Conservation (phyloP, 2,329 filamentous ascomycete genomes). For the Sclerotinia minor region DNA sequence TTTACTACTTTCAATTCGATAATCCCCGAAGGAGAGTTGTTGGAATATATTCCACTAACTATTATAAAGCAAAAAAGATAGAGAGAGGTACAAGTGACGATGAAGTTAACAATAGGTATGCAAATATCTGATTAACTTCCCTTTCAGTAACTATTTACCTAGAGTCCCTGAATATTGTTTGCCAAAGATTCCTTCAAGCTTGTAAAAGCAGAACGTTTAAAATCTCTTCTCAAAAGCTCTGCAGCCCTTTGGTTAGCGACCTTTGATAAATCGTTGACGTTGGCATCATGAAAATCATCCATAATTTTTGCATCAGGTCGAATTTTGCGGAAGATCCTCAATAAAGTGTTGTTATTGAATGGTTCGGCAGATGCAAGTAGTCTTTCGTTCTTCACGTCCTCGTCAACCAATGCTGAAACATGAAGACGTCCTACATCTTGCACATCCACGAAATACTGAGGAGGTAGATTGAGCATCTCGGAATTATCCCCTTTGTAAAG, state of each 20-base stretch:
- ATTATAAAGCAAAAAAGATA: not conserved
- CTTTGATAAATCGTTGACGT: slow-evolving; percentile 30
- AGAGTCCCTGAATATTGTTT: slow-evolving; percentile 17
- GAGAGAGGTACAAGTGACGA: no score
- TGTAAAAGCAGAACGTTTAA: slow-evolving; percentile 22
- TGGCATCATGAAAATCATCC: slow-evolving; percentile 31
- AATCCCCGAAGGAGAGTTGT: not conserved
- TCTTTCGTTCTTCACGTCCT: slow-evolving; percentile 36
- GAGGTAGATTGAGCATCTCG: not conserved
- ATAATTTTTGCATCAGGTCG: slow-evolving; percentile 35
- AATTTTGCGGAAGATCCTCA: slow-evolving; percentile 35
- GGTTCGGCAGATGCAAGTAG: slow-evolving; percentile 37
- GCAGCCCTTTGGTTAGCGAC: slow-evolving; percentile 31
- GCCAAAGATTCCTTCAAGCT: slow-evolving; percentile 20
- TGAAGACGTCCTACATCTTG: slow-evolving; percentile 40
- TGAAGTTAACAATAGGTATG: not conserved
- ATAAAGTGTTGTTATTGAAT: slow-evolving; percentile 28
- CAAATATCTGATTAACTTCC: not conserved
- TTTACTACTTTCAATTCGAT: not conserved
- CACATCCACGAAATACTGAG: slow-evolving; percentile 42
- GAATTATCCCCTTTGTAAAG: slow-evolving; percentile 35
- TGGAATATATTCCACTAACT: not conserved
- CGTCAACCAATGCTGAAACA: slow-evolving; percentile 38
- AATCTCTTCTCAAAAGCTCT: slow-evolving; percentile 30
- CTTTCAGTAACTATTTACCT: not conserved